Conservation (phyloP, 2,329 filamentous ascomycete species). For the Calonectria crousiana region DNA sequence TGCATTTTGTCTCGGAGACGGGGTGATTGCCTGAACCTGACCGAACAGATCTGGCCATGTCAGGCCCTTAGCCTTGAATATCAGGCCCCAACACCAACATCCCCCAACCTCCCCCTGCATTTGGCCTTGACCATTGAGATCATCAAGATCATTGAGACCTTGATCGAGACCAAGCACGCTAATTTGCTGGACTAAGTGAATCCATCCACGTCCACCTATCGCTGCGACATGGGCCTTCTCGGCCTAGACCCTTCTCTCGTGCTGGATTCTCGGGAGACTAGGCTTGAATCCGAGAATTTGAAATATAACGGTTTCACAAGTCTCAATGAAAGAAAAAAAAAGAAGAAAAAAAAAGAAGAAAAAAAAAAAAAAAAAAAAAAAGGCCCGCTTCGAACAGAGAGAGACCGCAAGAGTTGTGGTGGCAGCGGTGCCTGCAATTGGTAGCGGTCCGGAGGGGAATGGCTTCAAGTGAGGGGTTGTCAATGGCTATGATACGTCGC, state of each 20-base stretch:
- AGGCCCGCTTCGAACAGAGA: not conserved
- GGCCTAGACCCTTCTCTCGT: no score
- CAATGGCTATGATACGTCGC: constrained; percentile 12
- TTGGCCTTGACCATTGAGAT: not conserved
- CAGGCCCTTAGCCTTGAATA: not conserved
- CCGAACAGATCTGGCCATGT: not conserved
- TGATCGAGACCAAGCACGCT: not conserved
- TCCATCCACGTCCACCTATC: not conserved
- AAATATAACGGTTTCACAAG: not conserved
- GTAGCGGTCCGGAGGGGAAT: not conserved
- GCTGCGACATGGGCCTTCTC: not conserved
- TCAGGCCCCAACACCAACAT: not conserved
- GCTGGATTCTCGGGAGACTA: not conserved
- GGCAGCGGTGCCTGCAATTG: not conserved
- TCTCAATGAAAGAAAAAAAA: no score
- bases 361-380: constrained; percentile 9
- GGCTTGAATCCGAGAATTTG: not conserved
- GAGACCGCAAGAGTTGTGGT: not conserved
- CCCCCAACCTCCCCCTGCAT: not conserved
- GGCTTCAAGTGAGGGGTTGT: constrained; percentile 24
- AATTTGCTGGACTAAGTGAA: not conserved
- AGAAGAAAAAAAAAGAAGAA: constrained; percentile 10
- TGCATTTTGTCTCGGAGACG: not conserved
- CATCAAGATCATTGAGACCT: not conserved
- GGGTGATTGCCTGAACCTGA: not conserved